These are phyloP conservation scores for Tuber magnatum DNA, from an alignment of 495 filamentous ascomycete species.

Conservation along the genomic window DNA sequence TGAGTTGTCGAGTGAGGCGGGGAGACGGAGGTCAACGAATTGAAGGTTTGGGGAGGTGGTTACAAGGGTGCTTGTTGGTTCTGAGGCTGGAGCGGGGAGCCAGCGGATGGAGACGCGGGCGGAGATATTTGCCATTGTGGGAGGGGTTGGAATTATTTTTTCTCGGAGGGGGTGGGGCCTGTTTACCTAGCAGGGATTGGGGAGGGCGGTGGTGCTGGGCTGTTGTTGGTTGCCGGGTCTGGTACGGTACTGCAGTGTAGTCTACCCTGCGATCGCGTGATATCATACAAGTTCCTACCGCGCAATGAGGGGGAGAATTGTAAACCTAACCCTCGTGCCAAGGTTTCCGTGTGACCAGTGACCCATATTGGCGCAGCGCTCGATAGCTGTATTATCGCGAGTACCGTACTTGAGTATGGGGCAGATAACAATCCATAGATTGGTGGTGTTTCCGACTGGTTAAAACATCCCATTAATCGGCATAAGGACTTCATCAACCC, in stretches of 20 bases:
- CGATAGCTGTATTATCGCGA: no score
- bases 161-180: not conserved
- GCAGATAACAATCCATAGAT: not conserved
- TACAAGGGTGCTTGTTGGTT: conserved; percentile 34
- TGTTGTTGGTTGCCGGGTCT: not conserved
- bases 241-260: no score
- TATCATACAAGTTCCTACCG: no score
- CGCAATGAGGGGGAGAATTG: not conserved
- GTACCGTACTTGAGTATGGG: no score
- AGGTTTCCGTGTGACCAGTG: not conserved
- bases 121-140: conserved; percentile 32
- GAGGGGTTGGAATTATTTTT: not conserved
- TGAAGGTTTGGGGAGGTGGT: conserved; percentile 30
- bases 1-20: not conserved
- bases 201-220: not conserved
- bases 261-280: no score
- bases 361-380: not conserved
- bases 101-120: conserved; percentile 36
- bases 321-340: conserved; percentile 7
- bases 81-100: conserved; percentile 23
- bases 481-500: not conserved
- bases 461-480: not conserved
- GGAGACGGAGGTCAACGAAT: conserved; percentile 34
- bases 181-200: not conserved
- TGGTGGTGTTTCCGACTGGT: not conserved